Base-by-base conservation (phyloP, 2,329 filamentous ascomycete genomes). In the Coniochaeta sp. region DNA sequence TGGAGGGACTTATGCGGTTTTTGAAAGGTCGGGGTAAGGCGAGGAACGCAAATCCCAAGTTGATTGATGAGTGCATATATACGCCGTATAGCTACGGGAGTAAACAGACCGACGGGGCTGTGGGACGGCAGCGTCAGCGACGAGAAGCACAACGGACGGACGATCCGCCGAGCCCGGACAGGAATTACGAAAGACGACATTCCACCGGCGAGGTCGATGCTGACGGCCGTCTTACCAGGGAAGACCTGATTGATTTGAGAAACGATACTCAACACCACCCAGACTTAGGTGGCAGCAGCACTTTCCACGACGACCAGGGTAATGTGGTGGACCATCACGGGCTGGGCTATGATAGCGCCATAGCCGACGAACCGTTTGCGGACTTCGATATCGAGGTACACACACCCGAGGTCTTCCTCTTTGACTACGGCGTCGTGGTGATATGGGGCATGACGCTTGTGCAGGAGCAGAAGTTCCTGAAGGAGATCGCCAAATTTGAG, bases 61-160 rank as follows among this genome's bases (percentile, higher is more conserved):
- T 95, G 61, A 97, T 97, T 67, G 95, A 99, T 72, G 95, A 99
- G 74, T 99, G 95, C 73, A 91, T 99, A 67, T 99, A 99, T 75
- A 91, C 93, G 12, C 91, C 93, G 0, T 99, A 96, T 74, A 88
- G 86, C 68, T 97, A 97, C 72, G 80, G 81, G 47, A 81, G 64
- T 9, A 84, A 76, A 68, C 67, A 71, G 38, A 70, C 73, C 54
- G 69, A 68, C 26, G 64, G 67, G 1, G 64, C 66, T 6, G 63
- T 67, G 14, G 67, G 65, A 38, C 63, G 65, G 8, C 62, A 63
- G 22, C 72, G 77, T 54, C 67, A 74, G 14, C 16, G 22, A 17
- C 54, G 38, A 6, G 63, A 67, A 11, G 67, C 65, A 36, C 63
- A 64, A 7, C 62, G 62, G 24, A 61, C 67, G 33, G 73, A 77